Base-by-base conservation (phyloP, 2,329 filamentous ascomycete genomes). In the Setomelanomma holmii region DNA sequence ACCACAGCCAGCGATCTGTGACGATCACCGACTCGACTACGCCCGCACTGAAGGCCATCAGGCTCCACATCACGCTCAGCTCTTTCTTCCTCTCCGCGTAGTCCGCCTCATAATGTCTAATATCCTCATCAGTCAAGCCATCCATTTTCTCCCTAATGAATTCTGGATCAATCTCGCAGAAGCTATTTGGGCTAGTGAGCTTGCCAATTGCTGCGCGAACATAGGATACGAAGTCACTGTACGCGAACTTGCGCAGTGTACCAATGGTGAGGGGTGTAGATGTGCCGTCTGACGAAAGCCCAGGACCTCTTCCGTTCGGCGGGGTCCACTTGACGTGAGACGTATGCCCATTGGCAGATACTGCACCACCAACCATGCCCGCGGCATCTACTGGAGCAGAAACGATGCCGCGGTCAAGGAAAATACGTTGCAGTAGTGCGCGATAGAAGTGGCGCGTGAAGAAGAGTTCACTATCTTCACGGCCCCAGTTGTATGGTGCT, bases 401-500 rank as follows among this genome's bases (percentile, higher is more conserved):
- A 6, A 97, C 86, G 21, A 97, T 85, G 1, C 88, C 90, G 23
- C 84, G 84, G 69, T 99, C 95, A 0, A 97, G 82, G 57, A 98
- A 92, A n/a, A 99, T 88, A 53, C 89, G 89, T 74, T 99, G 95
- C 19, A 98, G 80, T 0, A 98, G 81, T 0, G 95, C 91, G 39
- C 95, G 89, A 79, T 89, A 99, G 75, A 95, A 96, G 74, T 99
- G 95, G 0, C 93, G 85, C 0, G 87, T 91, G 79, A 99, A 98
- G 78, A 98, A 99, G 6, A 80, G 82, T 45, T 92, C 89, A 71
- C 90, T 96, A 55, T 96, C 93, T 22, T 82, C 79, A 20, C 81
- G 79, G 2, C 89, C 89, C 95, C 95, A 99, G 78, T 99, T 99
- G 53, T 87, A 82, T 1, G 95, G 93, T 6, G 95, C 95, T 77